phyloP scores from a whole-genome alignment of 2,329 filamentous ascomycete genomes.

The Cladosporium colombiae region DNA sequence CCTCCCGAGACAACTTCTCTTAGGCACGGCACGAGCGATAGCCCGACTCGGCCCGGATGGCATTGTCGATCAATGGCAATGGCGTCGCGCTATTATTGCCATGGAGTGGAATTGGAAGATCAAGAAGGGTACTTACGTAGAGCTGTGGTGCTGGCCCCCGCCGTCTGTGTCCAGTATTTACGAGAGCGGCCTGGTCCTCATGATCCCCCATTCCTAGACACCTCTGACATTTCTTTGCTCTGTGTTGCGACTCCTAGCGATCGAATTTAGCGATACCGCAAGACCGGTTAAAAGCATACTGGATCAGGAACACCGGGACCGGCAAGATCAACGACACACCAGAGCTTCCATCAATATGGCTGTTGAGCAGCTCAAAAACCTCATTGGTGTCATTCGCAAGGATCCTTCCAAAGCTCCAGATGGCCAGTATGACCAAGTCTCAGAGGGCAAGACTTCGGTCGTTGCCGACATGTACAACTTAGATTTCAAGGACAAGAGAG shows the following conservation, averaged over 20 bases:
- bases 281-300: not conserved
- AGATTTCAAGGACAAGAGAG: slow-evolving; percentile 42
- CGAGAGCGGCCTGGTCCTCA: not conserved
- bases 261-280: not conserved
- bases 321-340: not conserved
- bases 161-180: not conserved
- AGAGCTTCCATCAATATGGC: slow-evolving; percentile 23
- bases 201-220: not conserved
- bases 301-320: not conserved
- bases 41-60: slow-evolving; percentile 11
- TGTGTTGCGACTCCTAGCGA: not conserved
- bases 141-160: not conserved
- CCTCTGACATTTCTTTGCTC: not conserved
- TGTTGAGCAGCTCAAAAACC: slow-evolving; percentile 42
- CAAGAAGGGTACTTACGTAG: slow-evolving; percentile 9
- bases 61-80: slow-evolving; percentile 6
- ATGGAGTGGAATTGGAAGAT: not conserved
- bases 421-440: slow-evolving; percentile 46
- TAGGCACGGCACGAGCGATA: slow-evolving; percentile 19
- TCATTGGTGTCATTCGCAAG: slow-evolving; percentile 49
- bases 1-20: not conserved
- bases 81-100: not conserved
- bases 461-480: slow-evolving; percentile 44
- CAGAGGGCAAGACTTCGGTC: slow-evolving; percentile 43
- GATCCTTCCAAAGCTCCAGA: slow-evolving; percentile 52